A percentile compares a stretch with the other conserved stretches of the same genome.
These are phyloP conservation scores for Calycina herbarum DNA, from an alignment of 2,329 filamentous ascomycete species.

Conservation along the genomic window DNA sequence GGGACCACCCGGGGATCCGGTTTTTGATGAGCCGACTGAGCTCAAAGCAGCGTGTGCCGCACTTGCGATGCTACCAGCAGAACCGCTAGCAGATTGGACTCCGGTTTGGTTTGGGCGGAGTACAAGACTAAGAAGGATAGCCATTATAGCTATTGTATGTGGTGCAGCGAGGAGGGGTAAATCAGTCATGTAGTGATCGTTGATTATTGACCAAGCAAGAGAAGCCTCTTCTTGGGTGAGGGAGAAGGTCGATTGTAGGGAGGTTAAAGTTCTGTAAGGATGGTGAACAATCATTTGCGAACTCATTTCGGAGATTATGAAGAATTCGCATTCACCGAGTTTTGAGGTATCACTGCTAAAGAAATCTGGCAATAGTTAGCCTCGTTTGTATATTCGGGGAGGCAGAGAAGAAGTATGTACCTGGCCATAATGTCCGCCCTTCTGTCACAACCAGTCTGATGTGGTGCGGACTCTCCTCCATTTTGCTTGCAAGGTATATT, in stretches of 20 bases:
- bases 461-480: constrained; percentile 96
- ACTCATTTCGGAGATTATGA: constrained; percentile 70
- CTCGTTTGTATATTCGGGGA: constrained; percentile 4
- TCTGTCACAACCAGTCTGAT: constrained; percentile 89
- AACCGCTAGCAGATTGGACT: constrained; percentile 44
- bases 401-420: constrained; percentile 41
- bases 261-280: constrained; percentile 66
- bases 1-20: constrained; percentile 21
- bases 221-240: constrained; percentile 64
- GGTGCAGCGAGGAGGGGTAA: constrained; percentile 67
- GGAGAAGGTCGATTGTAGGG: constrained; percentile 59
- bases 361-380: constrained; percentile 47
- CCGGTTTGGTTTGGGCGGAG: constrained; percentile 57
- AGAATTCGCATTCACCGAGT: constrained; percentile 74
- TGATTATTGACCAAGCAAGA: constrained; percentile 69
- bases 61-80: constrained; percentile 38
- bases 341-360: constrained; percentile 65
- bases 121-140: constrained; percentile 68
- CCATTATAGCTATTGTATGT: constrained; percentile 68
- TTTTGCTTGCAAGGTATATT: constrained; percentile 94
- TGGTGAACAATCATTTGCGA: constrained; percentile 75
- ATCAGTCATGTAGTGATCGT: constrained; percentile 73
- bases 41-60: constrained; percentile 37
- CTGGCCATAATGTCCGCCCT: constrained; percentile 80
- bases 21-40: constrained; percentile 31